These are phyloP conservation scores for Ceratocystis cubensis DNA, from an alignment of 2,329 filamentous ascomycete genomes.

Conservation along the genomic window DNA sequence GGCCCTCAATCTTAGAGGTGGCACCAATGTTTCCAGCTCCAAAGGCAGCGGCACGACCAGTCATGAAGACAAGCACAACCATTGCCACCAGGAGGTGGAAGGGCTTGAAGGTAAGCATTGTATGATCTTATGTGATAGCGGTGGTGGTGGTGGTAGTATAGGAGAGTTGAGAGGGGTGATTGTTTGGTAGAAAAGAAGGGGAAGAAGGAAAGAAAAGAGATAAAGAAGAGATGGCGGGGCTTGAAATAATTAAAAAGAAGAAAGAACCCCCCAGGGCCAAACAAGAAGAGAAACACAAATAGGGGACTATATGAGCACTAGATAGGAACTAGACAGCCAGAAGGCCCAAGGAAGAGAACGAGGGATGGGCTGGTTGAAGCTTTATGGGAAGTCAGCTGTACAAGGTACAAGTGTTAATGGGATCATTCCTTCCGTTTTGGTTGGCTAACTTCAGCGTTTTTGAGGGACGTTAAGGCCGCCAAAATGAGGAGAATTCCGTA, in stretches of 20 bases:
- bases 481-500: not conserved
- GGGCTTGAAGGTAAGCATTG: constrained; percentile 40
- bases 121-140: not conserved
- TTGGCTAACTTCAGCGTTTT: not conserved
- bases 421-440: not conserved
- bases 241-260: not conserved
- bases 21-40: constrained; percentile 82
- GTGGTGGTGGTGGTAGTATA: too few relatives aligned
- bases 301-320: too few relatives aligned
- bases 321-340: too few relatives aligned
- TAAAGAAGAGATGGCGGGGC: constrained; percentile 21
- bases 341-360: constrained; percentile 10
- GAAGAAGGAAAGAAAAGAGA: constrained; percentile 21
- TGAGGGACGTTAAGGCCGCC: not conserved
- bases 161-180: not conserved
- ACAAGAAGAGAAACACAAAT: too few relatives aligned
- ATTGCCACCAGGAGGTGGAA: constrained; percentile 42
- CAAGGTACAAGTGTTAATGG: not conserved
- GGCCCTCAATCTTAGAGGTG: constrained; percentile 66
- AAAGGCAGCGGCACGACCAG: constrained; percentile 60
- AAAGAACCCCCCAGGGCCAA: too few relatives aligned
- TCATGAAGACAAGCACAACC: constrained; percentile 52
- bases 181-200: constrained; percentile 21
- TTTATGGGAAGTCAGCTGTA: constrained; percentile 4
- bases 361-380: constrained; percentile 20